phyloP scores from a whole-genome alignment of 192 early-diverging fungal genomes.

The Coemansia sp. region DNA sequence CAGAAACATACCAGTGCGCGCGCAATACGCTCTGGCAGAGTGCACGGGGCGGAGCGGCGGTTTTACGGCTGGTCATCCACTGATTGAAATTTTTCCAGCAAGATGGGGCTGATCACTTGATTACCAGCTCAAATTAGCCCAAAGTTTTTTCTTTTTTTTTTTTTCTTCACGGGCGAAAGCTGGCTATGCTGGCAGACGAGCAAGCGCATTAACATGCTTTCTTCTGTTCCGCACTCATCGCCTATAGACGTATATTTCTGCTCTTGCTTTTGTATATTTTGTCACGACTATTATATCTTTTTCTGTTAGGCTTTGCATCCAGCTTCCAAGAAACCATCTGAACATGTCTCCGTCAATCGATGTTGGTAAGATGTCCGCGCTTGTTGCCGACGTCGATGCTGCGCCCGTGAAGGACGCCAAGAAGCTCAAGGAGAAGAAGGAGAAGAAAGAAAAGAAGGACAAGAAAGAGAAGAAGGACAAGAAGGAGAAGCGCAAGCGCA shows the following conservation, averaged over 20 bases:
- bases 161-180: too few relatives aligned
- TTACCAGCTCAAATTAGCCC: neutral
- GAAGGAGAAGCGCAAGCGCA: constrained; percentile 50
- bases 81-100: too few relatives aligned
- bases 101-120: neutral
- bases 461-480: constrained; percentile 55
- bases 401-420: constrained; percentile 16
- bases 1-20: too few relatives aligned
- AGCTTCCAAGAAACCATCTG: neutral
- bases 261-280: constrained; percentile 2
- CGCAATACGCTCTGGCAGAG: too few relatives aligned
- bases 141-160: constrained; percentile 1
- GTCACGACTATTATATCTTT: neutral
- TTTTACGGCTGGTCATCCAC: too few relatives aligned
- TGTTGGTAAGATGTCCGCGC: constrained; percentile 13
- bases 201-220: neutral
- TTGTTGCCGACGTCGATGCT: constrained; percentile 3
- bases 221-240: neutral
- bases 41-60: too few relatives aligned
- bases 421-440: constrained; percentile 45
- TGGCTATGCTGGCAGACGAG: neutral
- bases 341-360: constrained; percentile 41
- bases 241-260: constrained; percentile 6
- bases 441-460: constrained; percentile 44
- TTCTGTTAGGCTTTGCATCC: neutral